These are phyloP conservation scores for Fusarium stilboides DNA, from an alignment of 2,329 filamentous ascomycete species.

Conservation along the genomic window DNA sequence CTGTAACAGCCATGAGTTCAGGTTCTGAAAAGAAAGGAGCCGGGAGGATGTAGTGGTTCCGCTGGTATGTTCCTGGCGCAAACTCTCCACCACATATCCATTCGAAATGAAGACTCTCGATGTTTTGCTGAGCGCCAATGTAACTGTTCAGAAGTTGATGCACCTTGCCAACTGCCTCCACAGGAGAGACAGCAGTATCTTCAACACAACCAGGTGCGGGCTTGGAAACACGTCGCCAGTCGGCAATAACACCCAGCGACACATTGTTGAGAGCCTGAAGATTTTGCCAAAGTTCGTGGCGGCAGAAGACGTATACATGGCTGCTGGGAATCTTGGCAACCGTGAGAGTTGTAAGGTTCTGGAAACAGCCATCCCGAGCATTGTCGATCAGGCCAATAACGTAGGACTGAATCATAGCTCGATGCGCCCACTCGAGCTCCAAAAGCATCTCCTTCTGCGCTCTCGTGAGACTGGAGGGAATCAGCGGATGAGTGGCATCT, in stretches of 20 bases:
- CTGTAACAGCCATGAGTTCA: slow-evolving; percentile 50
- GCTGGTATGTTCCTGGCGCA: slow-evolving; percentile 71
- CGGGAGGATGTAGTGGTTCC: slow-evolving; percentile 74
- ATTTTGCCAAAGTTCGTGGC: slow-evolving; percentile 73
- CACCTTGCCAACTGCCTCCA: slow-evolving; percentile 65
- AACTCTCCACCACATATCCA: slow-evolving; percentile 79
- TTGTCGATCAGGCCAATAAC: slow-evolving; percentile 76
- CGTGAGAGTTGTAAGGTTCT: slow-evolving; percentile 70
- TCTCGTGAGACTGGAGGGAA: slow-evolving; percentile 69
- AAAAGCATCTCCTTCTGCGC: slow-evolving; percentile 79
- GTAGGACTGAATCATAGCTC: slow-evolving; percentile 78
- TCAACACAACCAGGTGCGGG: slow-evolving; percentile 66
- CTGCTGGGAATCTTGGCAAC: slow-evolving; percentile 76
- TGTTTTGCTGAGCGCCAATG: slow-evolving; percentile 63
- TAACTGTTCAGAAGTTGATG: slow-evolving; percentile 66
- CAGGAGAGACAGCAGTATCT: slow-evolving; percentile 65
- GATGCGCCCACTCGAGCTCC: slow-evolving; percentile 78
- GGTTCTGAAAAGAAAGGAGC: slow-evolving; percentile 66
- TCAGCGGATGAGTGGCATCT: slow-evolving; percentile 57
- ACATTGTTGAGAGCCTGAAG: slow-evolving; percentile 69
- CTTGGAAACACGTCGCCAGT: slow-evolving; percentile 74
- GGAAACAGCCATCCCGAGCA: slow-evolving; percentile 62
- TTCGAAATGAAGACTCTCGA: slow-evolving; percentile 74
- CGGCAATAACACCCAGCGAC: slow-evolving; percentile 73
- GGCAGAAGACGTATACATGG: slow-evolving; percentile 69